Conservation (phyloP, 805 yeast genomes). For the Saccharomyces jurei region DNA sequence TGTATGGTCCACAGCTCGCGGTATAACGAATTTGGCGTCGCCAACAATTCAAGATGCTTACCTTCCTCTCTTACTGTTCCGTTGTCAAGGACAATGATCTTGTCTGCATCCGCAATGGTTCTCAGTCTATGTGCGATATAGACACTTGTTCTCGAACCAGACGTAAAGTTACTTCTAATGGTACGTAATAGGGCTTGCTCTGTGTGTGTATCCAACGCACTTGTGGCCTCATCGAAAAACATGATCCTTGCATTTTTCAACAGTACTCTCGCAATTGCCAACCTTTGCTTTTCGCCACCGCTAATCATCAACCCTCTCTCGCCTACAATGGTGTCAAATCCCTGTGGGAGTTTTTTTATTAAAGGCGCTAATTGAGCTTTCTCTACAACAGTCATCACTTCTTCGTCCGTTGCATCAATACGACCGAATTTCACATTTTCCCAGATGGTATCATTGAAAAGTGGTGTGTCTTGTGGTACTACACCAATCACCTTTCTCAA, state of each 20-base stretch:
- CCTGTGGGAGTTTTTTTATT: conserved; percentile 70
- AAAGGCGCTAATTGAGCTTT: conserved; percentile 63
- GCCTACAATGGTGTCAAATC: conserved; percentile 81
- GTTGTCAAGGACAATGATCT: conserved; percentile 74
- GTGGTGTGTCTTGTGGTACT: conserved; percentile 96
- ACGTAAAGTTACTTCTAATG: conserved; percentile 56
- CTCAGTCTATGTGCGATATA: conserved; percentile 91
- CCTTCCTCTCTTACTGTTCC: conserved; percentile 89
- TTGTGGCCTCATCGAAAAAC: conserved; percentile 94
- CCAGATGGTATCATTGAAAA: conserved; percentile 81
- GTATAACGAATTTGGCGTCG: conserved; percentile 53
- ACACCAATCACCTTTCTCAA: conserved; percentile 74
- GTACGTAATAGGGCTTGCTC: conserved; percentile 78
- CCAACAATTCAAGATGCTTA: conserved; percentile 57
- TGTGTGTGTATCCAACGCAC: conserved; percentile 93
- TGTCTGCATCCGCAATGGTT: conserved; percentile 90
- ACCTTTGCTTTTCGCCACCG: conserved; percentile 96
- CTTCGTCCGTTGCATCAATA: conserved; percentile 61
- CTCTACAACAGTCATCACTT: conserved; percentile 54
- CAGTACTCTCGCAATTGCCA: conserved; percentile 88
- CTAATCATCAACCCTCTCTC: conserved; percentile 98
- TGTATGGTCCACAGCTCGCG: conserved; percentile 85
- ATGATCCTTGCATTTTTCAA: conserved; percentile 81
- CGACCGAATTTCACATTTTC: conserved; percentile 87
- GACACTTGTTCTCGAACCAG: conserved; percentile 60